phyloP scores from a whole-genome alignment of 352 stramenopile species.

The Phytophthora sojae region DNA sequence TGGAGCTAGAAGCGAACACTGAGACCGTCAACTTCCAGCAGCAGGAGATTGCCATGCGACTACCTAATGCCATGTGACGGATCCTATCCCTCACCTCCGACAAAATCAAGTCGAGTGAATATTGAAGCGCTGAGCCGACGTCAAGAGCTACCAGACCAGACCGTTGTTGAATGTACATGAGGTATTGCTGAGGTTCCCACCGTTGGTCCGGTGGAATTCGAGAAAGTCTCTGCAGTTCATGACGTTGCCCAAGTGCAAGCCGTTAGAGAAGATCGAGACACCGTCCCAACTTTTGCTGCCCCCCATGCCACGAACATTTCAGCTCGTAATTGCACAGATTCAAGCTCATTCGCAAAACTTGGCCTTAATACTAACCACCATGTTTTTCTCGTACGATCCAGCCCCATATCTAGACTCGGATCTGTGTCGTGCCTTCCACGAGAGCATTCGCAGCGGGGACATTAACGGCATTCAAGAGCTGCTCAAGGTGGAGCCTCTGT shows the following conservation, averaged over 20 bases:
- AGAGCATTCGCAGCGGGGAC: background rate
- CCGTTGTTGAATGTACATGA: too few relatives aligned
- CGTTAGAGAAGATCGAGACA: background rate
- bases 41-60: background rate
- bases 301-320: background rate
- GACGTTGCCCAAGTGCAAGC: background rate
- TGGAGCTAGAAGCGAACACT: background rate
- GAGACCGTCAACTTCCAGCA: background rate
- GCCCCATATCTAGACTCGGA: background rate
- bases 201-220: background rate
- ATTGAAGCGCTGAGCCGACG: background rate
- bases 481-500: conserved; percentile 6
- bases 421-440: conserved; percentile 1
- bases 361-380: background rate
- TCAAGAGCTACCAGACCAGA: too few relatives aligned
- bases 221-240: background rate
- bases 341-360: background rate
- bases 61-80: background rate
- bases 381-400: background rate
- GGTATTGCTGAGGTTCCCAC: background rate
- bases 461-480: conserved; percentile 8
- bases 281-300: background rate
- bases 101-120: background rate
- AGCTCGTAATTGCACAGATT: background rate
- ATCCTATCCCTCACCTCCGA: conserved; percentile 1